Conservation (phyloP, 2,329 filamentous ascomycete genomes). For the Botrytis pseudocinerea region DNA sequence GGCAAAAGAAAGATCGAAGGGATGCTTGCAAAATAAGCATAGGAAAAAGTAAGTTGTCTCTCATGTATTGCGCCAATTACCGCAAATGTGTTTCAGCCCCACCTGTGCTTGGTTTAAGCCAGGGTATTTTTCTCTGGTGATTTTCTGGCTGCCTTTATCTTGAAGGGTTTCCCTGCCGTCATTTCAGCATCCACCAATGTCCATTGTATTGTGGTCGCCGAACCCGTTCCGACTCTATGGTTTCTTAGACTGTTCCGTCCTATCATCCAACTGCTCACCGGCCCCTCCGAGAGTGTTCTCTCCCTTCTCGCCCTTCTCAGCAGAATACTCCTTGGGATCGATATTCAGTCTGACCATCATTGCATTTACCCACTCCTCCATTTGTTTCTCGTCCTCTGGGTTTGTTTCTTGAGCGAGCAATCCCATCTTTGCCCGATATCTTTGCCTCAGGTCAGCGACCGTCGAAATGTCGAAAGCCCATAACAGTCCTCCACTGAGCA, state of each 20-base stretch:
- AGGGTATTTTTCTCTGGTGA: neutral
- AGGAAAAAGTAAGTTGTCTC: conserved; percentile 8
- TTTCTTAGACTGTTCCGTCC: conserved; percentile 21
- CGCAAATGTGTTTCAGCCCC: conserved; percentile 14
- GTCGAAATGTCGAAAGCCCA: conserved; percentile 77
- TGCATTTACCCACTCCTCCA: conserved; percentile 62
- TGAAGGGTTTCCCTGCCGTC: neutral
- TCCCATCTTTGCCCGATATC: conserved; percentile 49
- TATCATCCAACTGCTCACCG: conserved; percentile 16
- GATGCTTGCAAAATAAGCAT: conserved; percentile 1
- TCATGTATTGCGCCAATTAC: conserved; percentile 8
- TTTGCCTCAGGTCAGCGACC: conserved; percentile 61
- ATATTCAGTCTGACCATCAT: conserved; percentile 59
- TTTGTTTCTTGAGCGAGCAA: conserved; percentile 43
- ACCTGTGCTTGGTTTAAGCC: neutral
- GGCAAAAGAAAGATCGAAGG: conserved; percentile 17
- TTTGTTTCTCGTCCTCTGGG: conserved; percentile 57
- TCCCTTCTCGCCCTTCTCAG: conserved; percentile 12
- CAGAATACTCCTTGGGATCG: conserved; percentile 34
- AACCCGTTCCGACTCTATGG: conserved; percentile 15
- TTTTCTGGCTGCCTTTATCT: neutral
- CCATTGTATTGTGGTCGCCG: neutral
- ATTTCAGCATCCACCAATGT: neutral
- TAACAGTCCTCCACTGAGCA: conserved; percentile 70
- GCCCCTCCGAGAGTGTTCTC: neutral